Evolutionary conservation across 495 filamentous ascomycete genomes (phyloP).

Genomic region (Hypoxylon fuscum): DNA sequence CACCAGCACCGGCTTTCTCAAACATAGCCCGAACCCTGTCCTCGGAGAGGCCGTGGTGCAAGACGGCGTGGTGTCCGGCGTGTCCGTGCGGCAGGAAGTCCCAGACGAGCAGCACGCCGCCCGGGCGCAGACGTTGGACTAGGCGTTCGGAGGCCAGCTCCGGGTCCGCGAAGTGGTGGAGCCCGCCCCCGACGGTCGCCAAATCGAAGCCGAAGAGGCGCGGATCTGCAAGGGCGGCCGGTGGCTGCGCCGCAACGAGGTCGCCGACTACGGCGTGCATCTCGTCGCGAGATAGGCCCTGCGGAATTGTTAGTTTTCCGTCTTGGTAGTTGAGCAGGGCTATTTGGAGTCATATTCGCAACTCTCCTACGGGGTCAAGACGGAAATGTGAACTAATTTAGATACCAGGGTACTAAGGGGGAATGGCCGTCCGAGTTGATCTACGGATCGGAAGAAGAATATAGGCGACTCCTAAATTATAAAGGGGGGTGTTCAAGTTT

Average conservation of each 20-base stretch:
- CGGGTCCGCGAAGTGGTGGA: constrained; percentile 78
- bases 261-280: constrained; percentile 69
- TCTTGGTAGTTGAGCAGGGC: neutral
- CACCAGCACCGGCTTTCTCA: constrained; percentile 57
- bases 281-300: constrained; percentile 58
- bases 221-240: constrained; percentile 50
- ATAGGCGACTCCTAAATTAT: neutral
- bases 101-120: constrained; percentile 70
- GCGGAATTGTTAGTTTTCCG: constrained; percentile 22
- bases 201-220: constrained; percentile 70
- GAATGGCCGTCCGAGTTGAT: neutral
- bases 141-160: constrained; percentile 64
- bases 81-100: constrained; percentile 66
- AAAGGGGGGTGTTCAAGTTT: neutral
- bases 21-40: constrained; percentile 63
- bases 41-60: constrained; percentile 66
- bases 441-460: neutral
- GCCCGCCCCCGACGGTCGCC: constrained; percentile 69
- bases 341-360: neutral
- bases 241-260: constrained; percentile 55
- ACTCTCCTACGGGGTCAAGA: too few species aligned
- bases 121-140: constrained; percentile 65
- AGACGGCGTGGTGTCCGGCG: constrained; percentile 55
- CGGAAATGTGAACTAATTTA: neutral
- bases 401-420: neutral